phyloP scores from a whole-genome alignment of 2,329 filamentous ascomycete genomes.

The Epichloe brachyelytri region DNA sequence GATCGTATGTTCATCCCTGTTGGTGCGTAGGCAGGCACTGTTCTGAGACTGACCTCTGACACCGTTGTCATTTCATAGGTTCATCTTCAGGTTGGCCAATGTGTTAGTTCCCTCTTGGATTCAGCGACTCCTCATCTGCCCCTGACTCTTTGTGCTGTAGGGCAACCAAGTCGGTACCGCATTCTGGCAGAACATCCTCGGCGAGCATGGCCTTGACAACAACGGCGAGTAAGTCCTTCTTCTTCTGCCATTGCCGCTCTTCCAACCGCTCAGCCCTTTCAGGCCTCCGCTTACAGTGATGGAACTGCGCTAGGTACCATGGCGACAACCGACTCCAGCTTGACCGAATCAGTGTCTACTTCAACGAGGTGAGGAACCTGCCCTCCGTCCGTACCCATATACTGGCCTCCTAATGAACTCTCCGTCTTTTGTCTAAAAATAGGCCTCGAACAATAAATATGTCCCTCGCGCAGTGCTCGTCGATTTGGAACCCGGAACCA shows the following conservation, averaged over 20 bases:
- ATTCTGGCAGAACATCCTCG: constrained; percentile 88
- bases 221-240: constrained; percentile 49
- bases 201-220: constrained; percentile 92
- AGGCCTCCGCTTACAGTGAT: background rate
- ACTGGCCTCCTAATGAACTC: background rate
- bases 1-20: constrained; percentile 5
- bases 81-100: constrained; percentile 99
- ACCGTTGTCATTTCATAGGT: constrained; percentile 49
- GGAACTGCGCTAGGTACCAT: constrained; percentile 52
- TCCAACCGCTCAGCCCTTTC: background rate
- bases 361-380: constrained; percentile 51
- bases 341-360: constrained; percentile 99
- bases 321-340: constrained; percentile 96
- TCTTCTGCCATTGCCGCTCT: background rate
- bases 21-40: background rate
- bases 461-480: constrained; percentile 97
- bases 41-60: constrained; percentile 34
- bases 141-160: constrained; percentile 34
- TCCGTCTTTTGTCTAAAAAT: background rate
- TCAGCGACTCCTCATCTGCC: background rate
- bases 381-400: background rate
- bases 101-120: constrained; percentile 45
- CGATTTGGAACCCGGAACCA: constrained; percentile 97
- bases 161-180: constrained; percentile 99
- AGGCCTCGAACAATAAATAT: constrained; percentile 97